Percentiles rank a stretch among this genome's conserved stretches.
These are phyloP conservation scores for Wallacemonas collosoma DNA, from an alignment of 208 protist species.

Conservation along the genomic window DNA sequence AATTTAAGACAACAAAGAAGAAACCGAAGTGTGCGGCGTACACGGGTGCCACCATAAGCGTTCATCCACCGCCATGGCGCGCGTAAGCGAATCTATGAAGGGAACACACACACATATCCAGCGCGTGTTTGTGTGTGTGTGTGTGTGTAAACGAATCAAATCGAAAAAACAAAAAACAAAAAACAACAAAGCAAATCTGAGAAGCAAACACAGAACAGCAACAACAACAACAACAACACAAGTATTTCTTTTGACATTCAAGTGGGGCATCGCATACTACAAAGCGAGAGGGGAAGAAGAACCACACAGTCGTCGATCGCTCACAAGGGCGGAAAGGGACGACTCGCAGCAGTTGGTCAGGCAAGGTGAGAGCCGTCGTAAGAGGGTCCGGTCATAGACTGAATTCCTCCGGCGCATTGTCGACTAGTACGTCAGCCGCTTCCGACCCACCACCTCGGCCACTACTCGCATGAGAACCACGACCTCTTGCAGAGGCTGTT, in stretches of 20 bases:
- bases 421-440: not conserved
- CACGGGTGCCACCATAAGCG: not conserved
- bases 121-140: too few relatives aligned
- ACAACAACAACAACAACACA: not conserved
- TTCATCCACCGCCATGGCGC: not conserved
- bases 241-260: not conserved
- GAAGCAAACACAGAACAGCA: too few relatives aligned
- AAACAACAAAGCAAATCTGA: not conserved
- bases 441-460: not conserved
- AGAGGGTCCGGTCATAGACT: not conserved
- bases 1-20: conserved; percentile 17
- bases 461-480: not conserved
- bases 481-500: not conserved
- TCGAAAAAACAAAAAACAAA: conserved; percentile 7
- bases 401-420: conserved; percentile 15
- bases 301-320: too few relatives aligned
- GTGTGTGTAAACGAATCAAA: not conserved
- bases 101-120: not conserved
- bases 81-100: conserved; percentile 4
- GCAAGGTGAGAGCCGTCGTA: too few relatives aligned
- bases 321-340: too few relatives aligned
- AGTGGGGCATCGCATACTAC: too few relatives aligned
- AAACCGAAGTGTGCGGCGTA: not conserved
- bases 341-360: too few relatives aligned
- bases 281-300: too few relatives aligned